Conservation (phyloP, 768 basidiomycete genomes). For the Termitomyces sp. region DNA sequence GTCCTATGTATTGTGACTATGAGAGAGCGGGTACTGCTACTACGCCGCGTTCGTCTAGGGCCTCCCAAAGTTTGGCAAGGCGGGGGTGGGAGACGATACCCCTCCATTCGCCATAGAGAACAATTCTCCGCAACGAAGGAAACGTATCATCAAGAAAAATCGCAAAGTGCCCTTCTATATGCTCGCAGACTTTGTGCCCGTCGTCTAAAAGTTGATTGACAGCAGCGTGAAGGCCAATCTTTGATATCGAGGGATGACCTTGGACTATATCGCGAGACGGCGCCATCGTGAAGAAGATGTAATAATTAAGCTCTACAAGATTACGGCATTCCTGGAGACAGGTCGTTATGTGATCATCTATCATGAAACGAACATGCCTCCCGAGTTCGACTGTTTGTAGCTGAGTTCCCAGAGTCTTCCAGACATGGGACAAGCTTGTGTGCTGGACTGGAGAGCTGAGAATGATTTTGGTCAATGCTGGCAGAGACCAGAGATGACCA, state of each 20-base stretch:
- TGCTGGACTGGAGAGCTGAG: conserved; percentile 42
- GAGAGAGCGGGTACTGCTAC: conserved; percentile 19
- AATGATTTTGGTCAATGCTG: conserved; percentile 48
- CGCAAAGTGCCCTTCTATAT: conserved; percentile 45
- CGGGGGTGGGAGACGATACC: conserved; percentile 32
- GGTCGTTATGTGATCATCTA: conserved; percentile 42
- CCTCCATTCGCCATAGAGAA: conserved; percentile 55
- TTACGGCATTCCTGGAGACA: conserved; percentile 45
- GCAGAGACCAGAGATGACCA: conserved; percentile 43
- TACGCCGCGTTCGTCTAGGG: conserved; percentile 31
- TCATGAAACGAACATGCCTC: conserved; percentile 48
- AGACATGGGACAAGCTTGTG: conserved; percentile 39
- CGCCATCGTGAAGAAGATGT: conserved; percentile 45
- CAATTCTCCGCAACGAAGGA: conserved; percentile 41
- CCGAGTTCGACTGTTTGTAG: conserved; percentile 58
- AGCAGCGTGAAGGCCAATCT: conserved; percentile 49
- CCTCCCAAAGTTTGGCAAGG: conserved; percentile 28
- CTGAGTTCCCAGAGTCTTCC: conserved; percentile 47
- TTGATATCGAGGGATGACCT: conserved; percentile 31
- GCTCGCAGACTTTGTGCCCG: conserved; percentile 32
- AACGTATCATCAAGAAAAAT: conserved; percentile 37
- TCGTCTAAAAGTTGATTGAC: conserved; percentile 39
- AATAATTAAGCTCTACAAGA: conserved; percentile 53
- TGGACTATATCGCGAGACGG: conserved; percentile 14
- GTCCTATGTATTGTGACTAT: not conserved